Conservation (phyloP, 495 filamentous ascomycete genomes). For the Lasiosphaeris hirsuta region DNA sequence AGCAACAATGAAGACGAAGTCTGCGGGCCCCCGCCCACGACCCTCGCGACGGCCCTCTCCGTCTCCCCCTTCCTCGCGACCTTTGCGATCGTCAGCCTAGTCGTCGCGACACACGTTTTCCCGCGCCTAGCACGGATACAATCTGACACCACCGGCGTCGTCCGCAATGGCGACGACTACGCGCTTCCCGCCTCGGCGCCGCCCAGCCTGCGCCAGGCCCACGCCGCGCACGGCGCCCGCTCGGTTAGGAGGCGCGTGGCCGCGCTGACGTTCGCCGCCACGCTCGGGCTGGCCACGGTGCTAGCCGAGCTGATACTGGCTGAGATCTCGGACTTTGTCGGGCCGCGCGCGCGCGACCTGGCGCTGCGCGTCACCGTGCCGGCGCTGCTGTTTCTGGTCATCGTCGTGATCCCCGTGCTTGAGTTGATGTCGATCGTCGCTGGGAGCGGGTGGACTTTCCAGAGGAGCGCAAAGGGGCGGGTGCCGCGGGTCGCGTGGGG, state of each 20-base stretch:
- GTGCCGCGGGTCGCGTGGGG: slow-evolving; percentile 52
- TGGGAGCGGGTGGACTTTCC: slow-evolving; percentile 54
- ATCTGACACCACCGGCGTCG: slow-evolving; percentile 21
- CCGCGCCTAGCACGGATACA: slow-evolving; percentile 57
- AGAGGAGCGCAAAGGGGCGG: slow-evolving; percentile 45
- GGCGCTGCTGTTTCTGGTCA: slow-evolving; percentile 60
- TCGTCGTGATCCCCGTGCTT: slow-evolving; percentile 66
- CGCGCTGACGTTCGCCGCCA: slow-evolving; percentile 63
- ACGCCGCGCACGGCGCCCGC: slow-evolving; percentile 47
- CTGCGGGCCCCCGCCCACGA: slow-evolving; percentile 31
- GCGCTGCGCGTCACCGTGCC: slow-evolving; percentile 64
- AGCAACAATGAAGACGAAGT: slow-evolving; percentile 31
- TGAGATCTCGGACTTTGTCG: slow-evolving; percentile 70
- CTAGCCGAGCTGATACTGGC: slow-evolving; percentile 73
- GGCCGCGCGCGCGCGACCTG: slow-evolving; percentile 55
- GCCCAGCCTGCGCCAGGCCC: slow-evolving; percentile 42
- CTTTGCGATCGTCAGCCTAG: slow-evolving; percentile 53
- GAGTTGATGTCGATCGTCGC: slow-evolving; percentile 65
- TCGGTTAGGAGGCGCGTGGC: slow-evolving; percentile 51
- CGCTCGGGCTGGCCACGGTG: slow-evolving; percentile 68
- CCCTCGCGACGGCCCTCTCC: slow-evolving; percentile 32
- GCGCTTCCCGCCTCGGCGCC: slow-evolving; percentile 53
- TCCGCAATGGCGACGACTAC: slow-evolving; percentile 47
- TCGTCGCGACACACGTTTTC: slow-evolving; percentile 60
- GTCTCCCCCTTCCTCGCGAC: slow-evolving; percentile 55